These are phyloP conservation scores for Stenogyne calaminthoides DNA, from an alignment of 305 asterid species.

Conservation along the genomic window DNA sequence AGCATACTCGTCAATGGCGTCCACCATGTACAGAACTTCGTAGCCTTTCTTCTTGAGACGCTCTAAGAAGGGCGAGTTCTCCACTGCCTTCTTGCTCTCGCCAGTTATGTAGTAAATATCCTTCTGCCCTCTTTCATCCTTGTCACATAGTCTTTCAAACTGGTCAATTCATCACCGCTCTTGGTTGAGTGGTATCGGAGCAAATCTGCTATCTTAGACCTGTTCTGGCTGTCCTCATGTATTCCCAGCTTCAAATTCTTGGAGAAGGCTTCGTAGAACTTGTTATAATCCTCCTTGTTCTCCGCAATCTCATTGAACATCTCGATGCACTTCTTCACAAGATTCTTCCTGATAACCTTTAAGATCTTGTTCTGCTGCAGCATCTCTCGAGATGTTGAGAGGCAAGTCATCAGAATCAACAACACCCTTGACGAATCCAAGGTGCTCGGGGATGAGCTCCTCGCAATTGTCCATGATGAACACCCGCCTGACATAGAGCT, in stretches of 20 bases:
- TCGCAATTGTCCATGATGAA: constrained; percentile 65
- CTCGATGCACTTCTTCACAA: constrained; percentile 83
- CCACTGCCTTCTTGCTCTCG: constrained; percentile 74
- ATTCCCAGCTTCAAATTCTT: constrained; percentile 77
- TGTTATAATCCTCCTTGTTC: constrained; percentile 74
- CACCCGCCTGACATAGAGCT: constrained; percentile 68
- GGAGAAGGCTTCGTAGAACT: constrained; percentile 68
- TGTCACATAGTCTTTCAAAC: constrained; percentile 74
- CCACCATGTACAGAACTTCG: constrained; percentile 76
- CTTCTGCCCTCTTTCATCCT: constrained; percentile 80
- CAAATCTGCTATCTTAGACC: constrained; percentile 62
- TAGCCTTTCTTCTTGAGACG: constrained; percentile 78
- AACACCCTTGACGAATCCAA: constrained; percentile 71
- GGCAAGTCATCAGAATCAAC: constrained; percentile 84
- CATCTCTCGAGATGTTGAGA: constrained; percentile 65
- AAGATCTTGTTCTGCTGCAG: constrained; percentile 77
- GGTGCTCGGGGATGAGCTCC: constrained; percentile 65
- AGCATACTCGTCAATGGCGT: constrained; percentile 77
- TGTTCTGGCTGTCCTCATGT: constrained; percentile 74
- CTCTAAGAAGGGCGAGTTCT: constrained; percentile 74
- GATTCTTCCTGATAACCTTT: constrained; percentile 69
- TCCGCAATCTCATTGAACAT: constrained; percentile 72
- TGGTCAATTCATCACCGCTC: constrained; percentile 76
- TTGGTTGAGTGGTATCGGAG: constrained; percentile 69
- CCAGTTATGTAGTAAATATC: constrained; percentile 77